Percentiles rank a stretch among this genome's conserved stretches.
Conservation (phyloP, 2,329 filamentous ascomycete genomes). For the Alternaria longipes region DNA sequence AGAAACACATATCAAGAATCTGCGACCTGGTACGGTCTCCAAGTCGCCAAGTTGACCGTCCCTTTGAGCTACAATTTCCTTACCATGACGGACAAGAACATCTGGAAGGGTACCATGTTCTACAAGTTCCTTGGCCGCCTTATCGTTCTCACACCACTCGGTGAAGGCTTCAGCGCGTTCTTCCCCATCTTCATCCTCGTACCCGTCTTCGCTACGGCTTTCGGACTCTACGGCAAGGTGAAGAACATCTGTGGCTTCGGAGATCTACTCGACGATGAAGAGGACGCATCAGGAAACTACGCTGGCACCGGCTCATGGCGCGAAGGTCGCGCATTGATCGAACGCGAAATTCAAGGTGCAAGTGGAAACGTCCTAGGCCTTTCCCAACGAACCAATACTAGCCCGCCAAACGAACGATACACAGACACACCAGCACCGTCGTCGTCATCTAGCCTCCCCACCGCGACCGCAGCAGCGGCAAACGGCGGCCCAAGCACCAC, state of each 20-base stretch:
- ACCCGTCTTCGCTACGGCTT: constrained; percentile 84
- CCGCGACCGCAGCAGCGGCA: background rate
- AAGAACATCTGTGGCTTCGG: constrained; percentile 82
- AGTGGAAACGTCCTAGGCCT: constrained; percentile 49
- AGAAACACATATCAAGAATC: constrained; percentile 93
- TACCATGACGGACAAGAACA: constrained; percentile 78
- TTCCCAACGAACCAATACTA: constrained; percentile 25
- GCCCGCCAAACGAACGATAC: constrained; percentile 37
- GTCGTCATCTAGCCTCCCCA: background rate
- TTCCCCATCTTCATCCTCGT: constrained; percentile 90
- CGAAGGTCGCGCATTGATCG: constrained; percentile 89
- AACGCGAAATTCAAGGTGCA: constrained; percentile 71
- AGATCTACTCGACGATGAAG: constrained; percentile 77
- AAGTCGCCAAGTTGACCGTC: constrained; percentile 91
- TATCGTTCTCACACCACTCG: constrained; percentile 83
- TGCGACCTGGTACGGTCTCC: constrained; percentile 94
- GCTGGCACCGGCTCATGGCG: constrained; percentile 88
- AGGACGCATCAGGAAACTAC: constrained; percentile 65
- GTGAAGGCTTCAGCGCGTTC: constrained; percentile 83
- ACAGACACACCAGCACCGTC: constrained; percentile 29
- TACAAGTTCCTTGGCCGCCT: constrained; percentile 84
- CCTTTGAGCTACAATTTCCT: constrained; percentile 96
- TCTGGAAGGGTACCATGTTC: constrained; percentile 83
- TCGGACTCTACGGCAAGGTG: constrained; percentile 87
- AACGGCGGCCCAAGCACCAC: constrained; percentile 23